These are phyloP conservation scores for Rhododendron mucronatum DNA, from an alignment of 148 eudicot species.

Conservation along the genomic window DNA sequence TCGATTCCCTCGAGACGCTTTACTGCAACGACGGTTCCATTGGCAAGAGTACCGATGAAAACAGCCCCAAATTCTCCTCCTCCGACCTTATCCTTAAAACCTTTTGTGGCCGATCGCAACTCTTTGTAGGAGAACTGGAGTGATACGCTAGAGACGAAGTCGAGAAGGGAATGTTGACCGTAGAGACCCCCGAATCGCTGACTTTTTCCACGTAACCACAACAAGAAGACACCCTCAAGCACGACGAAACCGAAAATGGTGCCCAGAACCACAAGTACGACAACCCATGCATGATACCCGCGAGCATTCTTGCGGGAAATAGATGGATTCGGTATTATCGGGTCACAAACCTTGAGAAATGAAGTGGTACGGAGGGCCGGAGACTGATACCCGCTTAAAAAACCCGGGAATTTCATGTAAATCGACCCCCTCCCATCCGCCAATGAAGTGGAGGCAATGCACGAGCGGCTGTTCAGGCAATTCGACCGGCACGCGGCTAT, in stretches of 20 bases:
- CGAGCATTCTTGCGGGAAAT: not conserved
- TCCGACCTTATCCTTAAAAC: slow-evolving; percentile 80
- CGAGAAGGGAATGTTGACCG: slow-evolving; percentile 70
- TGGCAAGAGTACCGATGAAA: slow-evolving; percentile 56
- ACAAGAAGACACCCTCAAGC: slow-evolving; percentile 61
- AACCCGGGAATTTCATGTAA: slow-evolving; percentile 40
- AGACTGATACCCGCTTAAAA: slow-evolving; percentile 65
- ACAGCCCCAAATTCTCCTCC: slow-evolving; percentile 85
- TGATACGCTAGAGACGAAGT: slow-evolving; percentile 76
- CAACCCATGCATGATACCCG: slow-evolving; percentile 46
- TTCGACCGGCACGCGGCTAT: slow-evolving; percentile 45
- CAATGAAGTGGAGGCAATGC: slow-evolving; percentile 59
- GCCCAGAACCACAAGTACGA: slow-evolving; percentile 42
- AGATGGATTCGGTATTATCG: slow-evolving; percentile 44
- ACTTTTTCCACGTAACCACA: slow-evolving; percentile 60
- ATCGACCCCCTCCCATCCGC: slow-evolving; percentile 65
- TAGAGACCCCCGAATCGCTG: slow-evolving; percentile 46
- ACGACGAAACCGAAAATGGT: slow-evolving; percentile 34
- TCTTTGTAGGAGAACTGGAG: slow-evolving; percentile 74
- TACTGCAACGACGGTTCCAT: slow-evolving; percentile 57
- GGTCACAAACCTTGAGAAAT: slow-evolving; percentile 62
- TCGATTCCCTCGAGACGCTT: slow-evolving; percentile 23
- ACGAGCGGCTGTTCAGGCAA: slow-evolving; percentile 46
- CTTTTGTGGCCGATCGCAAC: slow-evolving; percentile 56
- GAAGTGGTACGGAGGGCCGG: slow-evolving; percentile 82